phyloP scores from a whole-genome alignment of 805 yeast genomes.

The Ogataea ganodermae region DNA sequence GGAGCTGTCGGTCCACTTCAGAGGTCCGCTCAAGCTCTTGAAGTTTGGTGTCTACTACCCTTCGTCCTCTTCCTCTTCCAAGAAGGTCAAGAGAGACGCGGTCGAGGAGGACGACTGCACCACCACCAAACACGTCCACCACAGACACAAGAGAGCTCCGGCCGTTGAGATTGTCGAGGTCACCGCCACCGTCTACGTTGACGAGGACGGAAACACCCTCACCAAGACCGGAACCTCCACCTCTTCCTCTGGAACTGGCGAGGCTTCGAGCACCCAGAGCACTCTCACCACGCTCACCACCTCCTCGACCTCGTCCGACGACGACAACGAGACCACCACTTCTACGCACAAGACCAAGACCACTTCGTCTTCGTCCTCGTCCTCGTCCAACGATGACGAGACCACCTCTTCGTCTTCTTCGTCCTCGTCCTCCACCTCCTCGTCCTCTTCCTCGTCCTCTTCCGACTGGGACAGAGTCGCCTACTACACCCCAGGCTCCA shows the following conservation, averaged over 20 bases:
- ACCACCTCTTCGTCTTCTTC: constrained; percentile 35
- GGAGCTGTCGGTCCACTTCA: constrained; percentile 84
- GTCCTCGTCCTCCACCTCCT: constrained; percentile 20
- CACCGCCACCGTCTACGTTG: constrained; percentile 75
- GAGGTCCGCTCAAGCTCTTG: constrained; percentile 80
- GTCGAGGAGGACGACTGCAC: constrained; percentile 50
- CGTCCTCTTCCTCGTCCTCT: constrained; percentile 30
- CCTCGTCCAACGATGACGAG: constrained; percentile 10
- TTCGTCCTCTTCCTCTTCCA: constrained; percentile 41
- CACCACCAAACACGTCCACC: constrained; percentile 47
- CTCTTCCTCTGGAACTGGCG: constrained; percentile 19
- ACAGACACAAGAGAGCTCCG: constrained; percentile 59
- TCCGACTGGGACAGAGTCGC: constrained; percentile 76
- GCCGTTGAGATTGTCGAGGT: constrained; percentile 68
- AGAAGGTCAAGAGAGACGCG: constrained; percentile 37
- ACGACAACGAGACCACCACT: not conserved
- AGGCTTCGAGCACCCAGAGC: constrained; percentile 32
- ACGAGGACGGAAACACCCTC: constrained; percentile 52
- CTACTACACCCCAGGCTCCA: constrained; percentile 63
- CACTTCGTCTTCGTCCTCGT: constrained; percentile 11
- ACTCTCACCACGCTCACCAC: constrained; percentile 30
- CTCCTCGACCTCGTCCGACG: constrained; percentile 21
- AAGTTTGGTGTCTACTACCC: constrained; percentile 92
- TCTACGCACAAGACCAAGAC: constrained; percentile 13
- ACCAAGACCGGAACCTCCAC: constrained; percentile 31